Evolutionary conservation across 192 early-diverging fungal species (phyloP), one percentile per base, ranked within the genome.

Genomic region (Backusella sp.): DNA sequence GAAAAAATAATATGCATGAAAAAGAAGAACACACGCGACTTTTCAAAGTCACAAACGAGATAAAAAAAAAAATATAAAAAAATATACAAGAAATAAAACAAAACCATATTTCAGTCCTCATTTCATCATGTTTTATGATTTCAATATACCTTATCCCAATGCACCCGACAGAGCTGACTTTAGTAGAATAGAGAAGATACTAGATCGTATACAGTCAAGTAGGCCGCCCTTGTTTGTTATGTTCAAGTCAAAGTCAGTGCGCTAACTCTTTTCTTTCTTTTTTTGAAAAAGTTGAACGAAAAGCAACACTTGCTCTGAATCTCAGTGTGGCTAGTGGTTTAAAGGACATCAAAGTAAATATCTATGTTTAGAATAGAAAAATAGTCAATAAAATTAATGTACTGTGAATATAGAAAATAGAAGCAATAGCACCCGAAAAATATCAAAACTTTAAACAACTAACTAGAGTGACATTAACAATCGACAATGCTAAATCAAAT

Each of bases 71-170:
- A 35, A 32, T 6, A 49, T 35, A 32, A 0, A 68, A 32, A 68
- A 30, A 35, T 36, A 17, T 1, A 67, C 32, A 15, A 0, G 35
- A 32, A 35, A 44, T 44, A 44, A 4, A 44, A 44, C 42, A 44
- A 14, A 5, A 4, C 17, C 1, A 15, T 26, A 11, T 59, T 59
- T 6, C 19, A 49, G 46, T 49, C 12, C 6, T 32, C 37, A 39
- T 70, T 30, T 44, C 21, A 39, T 14, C 65, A 90, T 90, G 88
- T 87, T 90, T 70, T 88, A 85, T 37, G 88, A 90, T 76, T 84
- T 90, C 52, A 90, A 90, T 74, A 69, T 90, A 30, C 84, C 86
- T 9, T 85, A 86, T 72, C 77, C 82, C 15, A 68, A 79, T 6
- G 68, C 77, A 2, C 73, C 74, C 9, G 77, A 77, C 46, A 68